Percentiles rank a stretch among this genome's conserved stretches.
Conservation (phyloP, 2,329 filamentous ascomycete species). For the Talaromyces sp. region DNA sequence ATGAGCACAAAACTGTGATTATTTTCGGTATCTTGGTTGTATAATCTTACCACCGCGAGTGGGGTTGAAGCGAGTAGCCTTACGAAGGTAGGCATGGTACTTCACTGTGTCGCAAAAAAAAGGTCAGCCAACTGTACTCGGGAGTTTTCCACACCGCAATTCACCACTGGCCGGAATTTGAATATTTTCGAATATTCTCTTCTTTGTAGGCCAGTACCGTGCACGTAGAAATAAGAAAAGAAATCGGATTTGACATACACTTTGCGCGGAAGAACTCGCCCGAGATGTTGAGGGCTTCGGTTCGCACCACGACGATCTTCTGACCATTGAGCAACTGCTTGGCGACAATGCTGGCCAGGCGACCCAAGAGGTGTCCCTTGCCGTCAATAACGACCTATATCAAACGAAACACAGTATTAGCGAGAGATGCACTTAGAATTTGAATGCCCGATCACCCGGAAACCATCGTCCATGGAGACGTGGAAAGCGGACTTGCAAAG, state of each 20-base stretch:
- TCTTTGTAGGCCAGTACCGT: not conserved
- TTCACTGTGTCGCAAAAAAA: constrained; percentile 67
- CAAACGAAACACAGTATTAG: constrained; percentile 40
- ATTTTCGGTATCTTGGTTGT: not conserved
- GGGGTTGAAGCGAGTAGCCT: constrained; percentile 99
- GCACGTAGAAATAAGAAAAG: constrained; percentile 8
- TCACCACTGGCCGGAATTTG: not conserved
- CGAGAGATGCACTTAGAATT: constrained; percentile 13
- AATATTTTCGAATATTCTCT: not conserved
- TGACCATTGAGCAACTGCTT: constrained; percentile 99
- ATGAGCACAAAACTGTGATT: constrained; percentile 13
- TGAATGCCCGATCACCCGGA: not conserved
- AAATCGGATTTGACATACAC: constrained; percentile 67
- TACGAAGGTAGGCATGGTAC: constrained; percentile 99
- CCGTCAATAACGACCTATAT: constrained; percentile 94
- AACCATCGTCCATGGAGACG: not conserved
- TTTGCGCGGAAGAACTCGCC: constrained; percentile 99
- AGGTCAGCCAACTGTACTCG: constrained; percentile 40
- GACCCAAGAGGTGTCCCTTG: constrained; percentile 99
- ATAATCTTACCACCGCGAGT: constrained; percentile 81
- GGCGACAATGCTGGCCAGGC: constrained; percentile 94
- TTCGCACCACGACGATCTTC: constrained; percentile 99
- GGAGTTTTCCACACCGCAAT: not conserved
- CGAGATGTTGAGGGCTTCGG: constrained; percentile 99
- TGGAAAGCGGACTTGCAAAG: constrained; percentile 6